Evolutionary conservation across 805 yeast species (phyloP).

Genomic region (Spathaspora passalidarum): DNA sequence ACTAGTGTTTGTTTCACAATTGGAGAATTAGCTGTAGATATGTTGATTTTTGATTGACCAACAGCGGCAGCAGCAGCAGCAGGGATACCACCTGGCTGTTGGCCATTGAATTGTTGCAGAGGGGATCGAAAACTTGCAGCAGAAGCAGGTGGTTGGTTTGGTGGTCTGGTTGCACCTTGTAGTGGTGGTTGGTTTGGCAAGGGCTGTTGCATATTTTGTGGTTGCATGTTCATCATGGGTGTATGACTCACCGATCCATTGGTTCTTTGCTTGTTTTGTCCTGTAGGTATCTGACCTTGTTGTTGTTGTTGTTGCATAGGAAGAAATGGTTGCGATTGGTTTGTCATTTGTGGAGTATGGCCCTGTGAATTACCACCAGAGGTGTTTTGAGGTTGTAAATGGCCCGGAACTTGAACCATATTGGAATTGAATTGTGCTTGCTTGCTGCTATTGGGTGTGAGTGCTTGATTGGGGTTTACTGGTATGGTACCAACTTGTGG

Average conservation of each 20-base stretch:
- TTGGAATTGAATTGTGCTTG: slow-evolving; percentile 10
- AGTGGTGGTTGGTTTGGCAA: slow-evolving; percentile 4
- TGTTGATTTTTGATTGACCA: slow-evolving; percentile 10
- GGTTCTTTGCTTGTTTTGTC: slow-evolving; percentile 5
- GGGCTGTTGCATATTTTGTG: slow-evolving; percentile 25
- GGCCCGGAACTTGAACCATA: slow-evolving; percentile 1
- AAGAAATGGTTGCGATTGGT: slow-evolving; percentile 18
- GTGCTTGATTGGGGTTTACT: slow-evolving; percentile 12
- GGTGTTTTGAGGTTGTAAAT: background rate
- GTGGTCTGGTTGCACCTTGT: background rate
- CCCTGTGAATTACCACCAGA: slow-evolving; percentile 17
- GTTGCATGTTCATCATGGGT: slow-evolving; percentile 23
- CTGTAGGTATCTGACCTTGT: slow-evolving; percentile 6
- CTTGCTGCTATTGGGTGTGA: slow-evolving; percentile 7
- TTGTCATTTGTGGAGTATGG: slow-evolving; percentile 30
- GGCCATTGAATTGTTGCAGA: background rate
- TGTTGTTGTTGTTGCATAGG: slow-evolving; percentile 12
- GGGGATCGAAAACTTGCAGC: background rate
- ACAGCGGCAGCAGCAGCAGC: background rate
- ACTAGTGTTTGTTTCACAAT: slow-evolving; percentile 2
- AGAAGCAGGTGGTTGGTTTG: background rate
- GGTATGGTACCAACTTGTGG: slow-evolving; percentile 10
- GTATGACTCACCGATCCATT: slow-evolving; percentile 15
- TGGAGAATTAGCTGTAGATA: slow-evolving; percentile 21
- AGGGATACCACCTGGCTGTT: background rate